A percentile compares a stretch with the other conserved stretches of the same genome.
Conservation (phyloP, 2,329 filamentous ascomycete species). For the Thielaviopsis populi region DNA sequence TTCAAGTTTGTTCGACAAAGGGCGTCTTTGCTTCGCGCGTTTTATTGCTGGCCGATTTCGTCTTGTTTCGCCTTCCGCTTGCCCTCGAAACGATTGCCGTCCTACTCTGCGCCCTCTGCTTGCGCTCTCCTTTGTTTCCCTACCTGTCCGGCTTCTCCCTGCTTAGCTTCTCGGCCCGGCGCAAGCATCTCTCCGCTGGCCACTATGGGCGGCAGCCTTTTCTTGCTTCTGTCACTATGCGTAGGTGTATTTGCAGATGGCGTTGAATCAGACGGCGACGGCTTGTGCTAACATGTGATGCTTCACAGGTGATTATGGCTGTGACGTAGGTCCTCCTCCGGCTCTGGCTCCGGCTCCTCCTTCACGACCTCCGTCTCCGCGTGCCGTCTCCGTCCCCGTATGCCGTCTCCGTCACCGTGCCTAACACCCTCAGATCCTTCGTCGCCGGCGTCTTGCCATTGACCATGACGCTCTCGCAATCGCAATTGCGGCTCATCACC, state of each 20-base stretch:
- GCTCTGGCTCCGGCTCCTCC: constrained; percentile 9
- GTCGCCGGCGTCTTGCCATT: constrained; percentile 81
- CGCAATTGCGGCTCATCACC: constrained; percentile 77
- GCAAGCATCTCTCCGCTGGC: not conserved
- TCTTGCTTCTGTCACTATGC: constrained; percentile 29
- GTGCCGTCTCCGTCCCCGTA: constrained; percentile 13
- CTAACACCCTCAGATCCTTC: constrained; percentile 54
- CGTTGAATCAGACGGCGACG: no score
- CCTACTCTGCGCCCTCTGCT: not conserved
- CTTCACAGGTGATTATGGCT: constrained; percentile 39
- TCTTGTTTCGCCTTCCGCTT: not conserved
- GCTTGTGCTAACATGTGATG: constrained; percentile 5
- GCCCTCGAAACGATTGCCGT: no score
- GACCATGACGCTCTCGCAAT: constrained; percentile 72
- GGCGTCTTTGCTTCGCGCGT: no score
- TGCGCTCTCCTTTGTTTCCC: no score
- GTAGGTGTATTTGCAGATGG: constrained; percentile 22
- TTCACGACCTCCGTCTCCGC: constrained; percentile 16
- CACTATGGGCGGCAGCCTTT: constrained; percentile 27
- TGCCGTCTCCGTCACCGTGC: constrained; percentile 18
- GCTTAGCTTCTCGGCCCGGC: not conserved
- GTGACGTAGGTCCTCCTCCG: constrained; percentile 34
- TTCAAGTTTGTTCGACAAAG: no score
- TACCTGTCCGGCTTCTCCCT: not conserved
- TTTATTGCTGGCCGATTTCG: no score